A percentile compares a stretch with the other conserved stretches of the same genome.
These are phyloP conservation scores for Porcisia hertigi DNA, from an alignment of 208 protist genomes.

Conservation along the genomic window DNA sequence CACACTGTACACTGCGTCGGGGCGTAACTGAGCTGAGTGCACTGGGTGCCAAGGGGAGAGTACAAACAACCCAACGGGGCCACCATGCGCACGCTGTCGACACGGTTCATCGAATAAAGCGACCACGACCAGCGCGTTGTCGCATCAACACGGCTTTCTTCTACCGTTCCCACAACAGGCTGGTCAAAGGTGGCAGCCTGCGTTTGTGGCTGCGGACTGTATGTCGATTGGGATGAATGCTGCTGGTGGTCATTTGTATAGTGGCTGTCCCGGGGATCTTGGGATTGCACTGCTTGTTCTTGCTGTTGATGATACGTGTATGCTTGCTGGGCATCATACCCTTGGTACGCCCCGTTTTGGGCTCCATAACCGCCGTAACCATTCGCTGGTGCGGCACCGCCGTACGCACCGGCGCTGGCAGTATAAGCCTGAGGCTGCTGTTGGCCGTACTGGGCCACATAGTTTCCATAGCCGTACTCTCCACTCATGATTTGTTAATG, in stretches of 20 bases:
- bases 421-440: constrained; percentile 28
- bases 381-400: constrained; percentile 5
- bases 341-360: constrained; percentile 30
- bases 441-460: constrained; percentile 28
- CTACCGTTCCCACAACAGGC: constrained; percentile 27
- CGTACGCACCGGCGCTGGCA: constrained; percentile 6
- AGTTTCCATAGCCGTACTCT: constrained; percentile 29
- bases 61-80: constrained; percentile 97
- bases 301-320: constrained; percentile 14
- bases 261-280: constrained; percentile 31
- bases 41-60: constrained; percentile 93
- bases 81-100: constrained; percentile 95
- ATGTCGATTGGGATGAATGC: constrained; percentile 9
- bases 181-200: constrained; percentile 19
- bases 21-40: constrained; percentile 90
- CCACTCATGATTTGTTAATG: constrained; percentile 12
- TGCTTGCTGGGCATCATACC: constrained; percentile 20
- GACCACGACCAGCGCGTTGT: constrained; percentile 95
- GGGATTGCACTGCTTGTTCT: constrained; percentile 3
- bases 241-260: constrained; percentile 20
- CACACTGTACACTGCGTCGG: constrained; percentile 94
- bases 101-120: constrained; percentile 92
- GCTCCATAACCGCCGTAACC: constrained; percentile 16
- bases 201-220: constrained; percentile 30
- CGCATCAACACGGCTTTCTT: constrained; percentile 11